Percentiles rank a stretch among this genome's conserved stretches.
These are phyloP conservation scores for Aspergillus leporis DNA, from an alignment of 495 filamentous ascomycete genomes.

Conservation along the genomic window DNA sequence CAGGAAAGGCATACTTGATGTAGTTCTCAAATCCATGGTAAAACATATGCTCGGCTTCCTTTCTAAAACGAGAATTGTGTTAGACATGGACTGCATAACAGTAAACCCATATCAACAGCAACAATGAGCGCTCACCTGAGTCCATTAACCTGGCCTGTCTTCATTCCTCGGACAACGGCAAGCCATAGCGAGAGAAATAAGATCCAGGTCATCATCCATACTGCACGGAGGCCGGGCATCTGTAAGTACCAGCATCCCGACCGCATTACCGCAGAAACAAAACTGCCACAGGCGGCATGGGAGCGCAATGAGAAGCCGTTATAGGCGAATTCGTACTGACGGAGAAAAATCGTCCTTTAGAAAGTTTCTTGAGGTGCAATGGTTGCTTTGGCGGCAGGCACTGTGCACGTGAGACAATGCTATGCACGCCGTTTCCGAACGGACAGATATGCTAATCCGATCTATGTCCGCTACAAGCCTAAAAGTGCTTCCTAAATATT, in stretches of 20 bases:
- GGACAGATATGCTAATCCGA: constrained; percentile 28
- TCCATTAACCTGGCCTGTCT: constrained; percentile 37
- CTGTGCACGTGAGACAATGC: constrained; percentile 22
- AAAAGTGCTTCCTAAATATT: no score
- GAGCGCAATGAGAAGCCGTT: constrained; percentile 14
- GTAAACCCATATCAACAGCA: no score
- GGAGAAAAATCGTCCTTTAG: not conserved
- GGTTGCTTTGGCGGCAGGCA: constrained; percentile 5
- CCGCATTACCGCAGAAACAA: constrained; percentile 43
- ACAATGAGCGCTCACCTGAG: constrained; percentile 33
- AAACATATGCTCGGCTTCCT: constrained; percentile 89
- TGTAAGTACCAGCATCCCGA: constrained; percentile 45
- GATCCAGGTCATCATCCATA: constrained; percentile 42
- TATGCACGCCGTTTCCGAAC: constrained; percentile 4
- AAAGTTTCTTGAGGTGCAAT: not conserved
- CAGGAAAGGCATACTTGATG: constrained; percentile 89
- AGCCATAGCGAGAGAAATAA: constrained; percentile 45
- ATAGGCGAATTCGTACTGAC: not conserved
- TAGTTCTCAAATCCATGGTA: constrained; percentile 98
- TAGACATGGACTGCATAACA: not conserved
- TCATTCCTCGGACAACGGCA: constrained; percentile 42
- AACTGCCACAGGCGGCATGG: constrained; percentile 31
- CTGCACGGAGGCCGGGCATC: constrained; percentile 39
- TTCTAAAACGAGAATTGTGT: constrained; percentile 38
- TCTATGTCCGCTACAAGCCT: not conserved